Evolutionary conservation across 2,329 filamentous ascomycete species (phyloP).

Genomic region (Trichophaea hybrida): DNA sequence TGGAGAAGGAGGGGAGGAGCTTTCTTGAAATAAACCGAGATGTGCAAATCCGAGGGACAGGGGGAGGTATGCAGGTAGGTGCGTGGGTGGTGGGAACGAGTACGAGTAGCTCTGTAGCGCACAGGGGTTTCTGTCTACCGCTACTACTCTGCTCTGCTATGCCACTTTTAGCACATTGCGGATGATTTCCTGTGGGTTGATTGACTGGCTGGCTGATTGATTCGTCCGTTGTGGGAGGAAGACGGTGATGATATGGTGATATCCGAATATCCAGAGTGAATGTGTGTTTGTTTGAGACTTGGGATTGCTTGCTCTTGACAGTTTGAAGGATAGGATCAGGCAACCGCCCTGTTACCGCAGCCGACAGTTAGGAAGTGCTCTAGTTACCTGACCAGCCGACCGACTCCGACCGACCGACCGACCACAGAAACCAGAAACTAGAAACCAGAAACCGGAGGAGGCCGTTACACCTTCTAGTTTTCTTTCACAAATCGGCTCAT

Average conservation of each 20-base stretch:
- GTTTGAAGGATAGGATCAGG: not conserved
- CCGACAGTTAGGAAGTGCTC: not conserved
- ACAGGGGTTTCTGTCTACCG: not conserved
- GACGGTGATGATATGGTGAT: too few species aligned
- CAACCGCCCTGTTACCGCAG: not conserved
- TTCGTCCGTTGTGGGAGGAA: too few species aligned
- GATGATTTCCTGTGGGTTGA: too few species aligned
- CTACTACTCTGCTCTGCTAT: too few species aligned
- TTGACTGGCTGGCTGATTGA: too few species aligned
- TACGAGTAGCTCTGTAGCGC: not conserved
- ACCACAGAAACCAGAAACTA: not conserved
- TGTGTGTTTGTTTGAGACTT: too few species aligned
- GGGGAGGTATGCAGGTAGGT: not conserved
- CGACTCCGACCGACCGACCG: not conserved
- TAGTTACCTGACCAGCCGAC: not conserved
- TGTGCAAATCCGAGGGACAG: slow-evolving; percentile 1
- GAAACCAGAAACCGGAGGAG: not conserved
- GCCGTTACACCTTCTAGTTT: not conserved
- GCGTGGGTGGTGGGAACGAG: not conserved
- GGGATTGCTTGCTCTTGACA: not conserved
- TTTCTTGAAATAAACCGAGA: slow-evolving; percentile 8
- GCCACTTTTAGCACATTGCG: too few species aligned
- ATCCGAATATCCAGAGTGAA: too few species aligned
- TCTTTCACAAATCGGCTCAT: not conserved
- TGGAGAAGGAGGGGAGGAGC: not conserved